Percentiles rank a stretch among this genome's conserved stretches.
Conservation (phyloP, 768 basidiomycete genomes). For the Leccinum fibrillosum region DNA sequence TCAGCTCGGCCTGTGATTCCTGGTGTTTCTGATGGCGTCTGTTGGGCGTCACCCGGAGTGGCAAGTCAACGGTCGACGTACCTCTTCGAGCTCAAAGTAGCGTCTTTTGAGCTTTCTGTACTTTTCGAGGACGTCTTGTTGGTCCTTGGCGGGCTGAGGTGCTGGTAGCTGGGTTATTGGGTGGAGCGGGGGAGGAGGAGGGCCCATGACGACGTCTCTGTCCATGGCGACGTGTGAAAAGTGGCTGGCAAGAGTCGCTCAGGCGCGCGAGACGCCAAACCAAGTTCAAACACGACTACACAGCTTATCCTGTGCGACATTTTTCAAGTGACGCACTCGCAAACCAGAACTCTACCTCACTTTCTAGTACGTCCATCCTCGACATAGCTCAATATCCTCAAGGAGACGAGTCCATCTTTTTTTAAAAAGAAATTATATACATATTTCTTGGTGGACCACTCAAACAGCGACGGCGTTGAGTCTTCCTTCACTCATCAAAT, state of each 20-base stretch:
- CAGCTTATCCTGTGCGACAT: slow-evolving; percentile 12
- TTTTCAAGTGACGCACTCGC: not conserved
- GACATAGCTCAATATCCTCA: not conserved
- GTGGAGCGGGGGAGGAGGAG: slow-evolving; percentile 39
- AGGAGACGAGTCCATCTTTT: not conserved
- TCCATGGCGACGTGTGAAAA: slow-evolving; percentile 36
- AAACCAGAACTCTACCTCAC: not conserved
- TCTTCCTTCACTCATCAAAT: slow-evolving; percentile 16
- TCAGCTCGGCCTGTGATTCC: slow-evolving; percentile 54
- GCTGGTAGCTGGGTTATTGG: slow-evolving; percentile 26
- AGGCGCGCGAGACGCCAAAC: slow-evolving; percentile 28
- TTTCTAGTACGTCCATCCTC: not conserved
- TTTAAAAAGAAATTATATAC: not conserved
- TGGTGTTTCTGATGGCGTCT: slow-evolving; percentile 48
- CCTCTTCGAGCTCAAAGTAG: slow-evolving; percentile 69
- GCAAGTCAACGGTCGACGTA: slow-evolving; percentile 31
- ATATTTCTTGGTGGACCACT: not conserved
- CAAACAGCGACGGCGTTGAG: slow-evolving; percentile 22
- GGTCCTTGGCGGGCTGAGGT: slow-evolving; percentile 34
- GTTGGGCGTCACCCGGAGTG: not conserved
- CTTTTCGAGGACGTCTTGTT: slow-evolving; percentile 54
- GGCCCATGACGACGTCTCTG: slow-evolving; percentile 51
- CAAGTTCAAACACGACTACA: slow-evolving; percentile 35
- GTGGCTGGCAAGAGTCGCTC: slow-evolving; percentile 12
- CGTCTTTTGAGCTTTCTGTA: slow-evolving; percentile 63